Percentiles rank a stretch among this genome's conserved stretches.
Evolutionary conservation across 2,329 filamentous ascomycete species (phyloP).

Genomic region (Beauveria sp.): DNA sequence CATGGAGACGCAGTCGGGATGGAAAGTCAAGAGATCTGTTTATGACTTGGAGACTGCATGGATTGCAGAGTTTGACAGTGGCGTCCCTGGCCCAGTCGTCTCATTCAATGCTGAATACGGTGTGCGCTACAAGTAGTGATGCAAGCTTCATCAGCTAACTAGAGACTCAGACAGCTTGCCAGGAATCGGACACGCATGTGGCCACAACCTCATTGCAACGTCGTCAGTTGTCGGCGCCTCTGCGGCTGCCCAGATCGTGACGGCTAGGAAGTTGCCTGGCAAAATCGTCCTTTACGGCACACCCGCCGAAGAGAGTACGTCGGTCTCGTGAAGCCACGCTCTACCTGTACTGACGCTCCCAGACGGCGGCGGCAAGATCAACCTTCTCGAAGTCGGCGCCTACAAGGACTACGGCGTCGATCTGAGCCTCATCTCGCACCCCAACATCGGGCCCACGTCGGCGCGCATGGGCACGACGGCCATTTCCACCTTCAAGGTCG

Average conservation of each 20-base stretch:
- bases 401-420: constrained; percentile 28
- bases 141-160: constrained; percentile 30
- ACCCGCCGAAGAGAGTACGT: constrained; percentile 42
- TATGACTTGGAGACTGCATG: constrained; percentile 37
- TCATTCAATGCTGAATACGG: constrained; percentile 34
- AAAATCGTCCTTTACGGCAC: constrained; percentile 42
- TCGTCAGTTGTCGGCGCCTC: constrained; percentile 39
- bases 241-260: constrained; percentile 37
- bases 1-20: constrained; percentile 25
- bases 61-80: constrained; percentile 31
- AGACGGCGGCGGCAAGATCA: constrained; percentile 40
- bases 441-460: constrained; percentile 30
- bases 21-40: constrained; percentile 31
- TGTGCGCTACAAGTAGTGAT: constrained; percentile 36
- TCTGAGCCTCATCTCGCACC: constrained; percentile 23
- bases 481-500: constrained; percentile 39
- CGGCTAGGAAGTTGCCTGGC: constrained; percentile 31
- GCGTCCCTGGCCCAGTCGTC: constrained; percentile 27
- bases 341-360: not conserved
- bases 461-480: constrained; percentile 45
- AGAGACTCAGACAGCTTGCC: constrained; percentile 36
- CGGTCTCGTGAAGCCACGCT: not conserved
- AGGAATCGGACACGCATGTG: constrained; percentile 44
- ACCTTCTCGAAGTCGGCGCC: constrained; percentile 34
- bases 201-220: constrained; percentile 46